Conservation (phyloP, 495 filamentous ascomycete species). For the Daldinia concentrica region DNA sequence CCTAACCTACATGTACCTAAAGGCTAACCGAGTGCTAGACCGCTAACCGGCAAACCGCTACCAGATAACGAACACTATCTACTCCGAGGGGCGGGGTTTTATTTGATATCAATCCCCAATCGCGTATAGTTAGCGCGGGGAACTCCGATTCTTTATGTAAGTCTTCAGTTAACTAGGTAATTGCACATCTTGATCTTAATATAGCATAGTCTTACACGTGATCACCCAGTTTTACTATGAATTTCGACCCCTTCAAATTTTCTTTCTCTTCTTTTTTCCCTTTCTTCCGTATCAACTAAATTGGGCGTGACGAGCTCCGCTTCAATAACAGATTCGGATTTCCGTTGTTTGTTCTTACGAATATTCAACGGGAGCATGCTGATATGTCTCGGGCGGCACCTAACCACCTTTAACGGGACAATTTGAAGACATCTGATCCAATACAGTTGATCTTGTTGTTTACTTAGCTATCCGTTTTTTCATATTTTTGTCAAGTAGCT, state of each 20-base stretch:
- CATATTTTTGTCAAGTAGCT: constrained; percentile 4
- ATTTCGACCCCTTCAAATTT: constrained; percentile 14
- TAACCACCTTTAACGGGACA: constrained; percentile 66
- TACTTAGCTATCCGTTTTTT: constrained; percentile 19
- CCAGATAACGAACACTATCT: constrained; percentile 1
- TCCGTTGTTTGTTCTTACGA: constrained; percentile 41
- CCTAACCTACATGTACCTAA: not conserved
- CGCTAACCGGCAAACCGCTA: not conserved
- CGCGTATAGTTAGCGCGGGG: constrained; percentile 28
- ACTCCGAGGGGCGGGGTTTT: constrained; percentile 38
- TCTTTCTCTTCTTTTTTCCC: constrained; percentile 38
- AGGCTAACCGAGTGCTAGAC: not conserved
- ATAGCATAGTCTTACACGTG: constrained; percentile 28
- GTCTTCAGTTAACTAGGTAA: no score
- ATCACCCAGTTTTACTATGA: constrained; percentile 9
- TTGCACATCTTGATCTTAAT: not conserved
- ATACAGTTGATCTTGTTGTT: constrained; percentile 49
- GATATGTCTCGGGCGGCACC: constrained; percentile 65
- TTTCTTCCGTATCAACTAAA: constrained; percentile 65
- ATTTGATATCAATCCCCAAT: not conserved
- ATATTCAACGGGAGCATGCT: constrained; percentile 56
- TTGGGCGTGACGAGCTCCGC: constrained; percentile 65
- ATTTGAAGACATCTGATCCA: constrained; percentile 68
- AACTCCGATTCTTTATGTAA: not conserved
- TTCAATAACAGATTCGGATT: constrained; percentile 52